Base-by-base conservation (phyloP, 768 basidiomycete species). In the Naganishia vishniacii region DNA sequence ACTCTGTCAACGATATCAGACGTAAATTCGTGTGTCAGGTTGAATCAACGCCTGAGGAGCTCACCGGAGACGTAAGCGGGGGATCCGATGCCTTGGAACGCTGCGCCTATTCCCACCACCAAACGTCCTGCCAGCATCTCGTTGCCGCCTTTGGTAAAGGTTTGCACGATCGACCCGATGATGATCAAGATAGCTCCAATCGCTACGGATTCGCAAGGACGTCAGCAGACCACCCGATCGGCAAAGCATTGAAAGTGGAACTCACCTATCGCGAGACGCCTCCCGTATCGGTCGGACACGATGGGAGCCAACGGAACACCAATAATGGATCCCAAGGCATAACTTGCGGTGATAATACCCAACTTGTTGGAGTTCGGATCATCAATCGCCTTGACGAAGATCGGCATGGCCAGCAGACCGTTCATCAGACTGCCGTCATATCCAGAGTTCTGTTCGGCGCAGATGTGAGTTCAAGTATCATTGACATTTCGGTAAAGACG, bases 391-490 rank as follows among this genome's bases (percentile, higher is more conserved):
- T 23, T 29, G 5, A 28, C 28, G 51, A 53, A 53, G 7, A n/a
- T n/a, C 5, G 51, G 51, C 9, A 53, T n/a, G 12, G 51, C 51
- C n/a, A 53, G 32, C 15, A 53, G 29, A 31, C 51, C 51, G 5
- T 20, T 32, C n/a, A 53, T 31, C n/a, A 53, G 51, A n/a, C 28
- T 29, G 26, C 51, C 51, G 20, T 53, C 51, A 29, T 53, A 53
- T 13, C 51, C 51, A 28, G 46, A 20, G 26, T 47, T 47, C 13
- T 12, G 13, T 44, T 12, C 12, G n/a, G n/a, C 41, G n/a, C 41
- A n/a, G 13, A n/a, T 12, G n/a, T 44, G 41, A 44, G 12, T 12
- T 12, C 12, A 44, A 44, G 12, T n/a, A 44, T 12, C 41, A 44
- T 44, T 12, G 41, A n/a, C 12, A 44, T 44, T n/a, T n/a, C n/a